Evolutionary conservation across 192 early-diverging fungal species (phyloP).

Genomic region (Cetraspora pellucida): DNA sequence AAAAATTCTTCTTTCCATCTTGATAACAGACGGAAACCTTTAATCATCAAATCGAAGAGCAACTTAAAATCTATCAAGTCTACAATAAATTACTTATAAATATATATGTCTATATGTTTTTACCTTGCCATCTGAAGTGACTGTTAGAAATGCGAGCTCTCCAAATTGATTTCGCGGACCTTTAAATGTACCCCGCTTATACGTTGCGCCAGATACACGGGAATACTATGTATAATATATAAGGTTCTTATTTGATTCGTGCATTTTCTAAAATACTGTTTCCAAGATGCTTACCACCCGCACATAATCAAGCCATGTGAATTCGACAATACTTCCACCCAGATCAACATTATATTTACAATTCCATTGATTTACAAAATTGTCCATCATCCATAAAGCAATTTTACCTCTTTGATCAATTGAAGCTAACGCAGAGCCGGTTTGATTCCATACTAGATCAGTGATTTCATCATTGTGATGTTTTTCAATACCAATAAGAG

Average conservation of each 20-base stretch:
- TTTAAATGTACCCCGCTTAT: slow-evolving; percentile 26
- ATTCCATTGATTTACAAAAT: slow-evolving; percentile 28
- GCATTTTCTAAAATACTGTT: too few species aligned
- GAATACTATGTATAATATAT: neutral
- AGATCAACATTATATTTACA: slow-evolving; percentile 22
- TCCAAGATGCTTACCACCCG: neutral
- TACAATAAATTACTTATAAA: neutral
- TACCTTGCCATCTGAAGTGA: slow-evolving; percentile 30
- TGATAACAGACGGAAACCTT: slow-evolving; percentile 2
- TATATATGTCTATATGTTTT: neutral
- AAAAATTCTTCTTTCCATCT: slow-evolving; percentile 9
- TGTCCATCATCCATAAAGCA: slow-evolving; percentile 23
- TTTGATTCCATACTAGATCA: slow-evolving; percentile 27
- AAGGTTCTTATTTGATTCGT: too few species aligned
- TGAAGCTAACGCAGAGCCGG: slow-evolving; percentile 14
- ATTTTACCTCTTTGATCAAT: slow-evolving; percentile 27
- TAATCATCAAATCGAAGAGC: neutral
- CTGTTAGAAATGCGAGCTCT: slow-evolving; percentile 12
- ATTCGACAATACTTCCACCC: slow-evolving; percentile 8
- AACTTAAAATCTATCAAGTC: neutral
- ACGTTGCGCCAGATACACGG: neutral
- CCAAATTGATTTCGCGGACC: slow-evolving; percentile 29
- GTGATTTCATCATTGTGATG: slow-evolving; percentile 3
- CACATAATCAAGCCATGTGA: slow-evolving; percentile 19
- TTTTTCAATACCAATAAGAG: neutral